Conservation (phyloP, 331 rosid genomes). For the Ulmus americana region DNA sequence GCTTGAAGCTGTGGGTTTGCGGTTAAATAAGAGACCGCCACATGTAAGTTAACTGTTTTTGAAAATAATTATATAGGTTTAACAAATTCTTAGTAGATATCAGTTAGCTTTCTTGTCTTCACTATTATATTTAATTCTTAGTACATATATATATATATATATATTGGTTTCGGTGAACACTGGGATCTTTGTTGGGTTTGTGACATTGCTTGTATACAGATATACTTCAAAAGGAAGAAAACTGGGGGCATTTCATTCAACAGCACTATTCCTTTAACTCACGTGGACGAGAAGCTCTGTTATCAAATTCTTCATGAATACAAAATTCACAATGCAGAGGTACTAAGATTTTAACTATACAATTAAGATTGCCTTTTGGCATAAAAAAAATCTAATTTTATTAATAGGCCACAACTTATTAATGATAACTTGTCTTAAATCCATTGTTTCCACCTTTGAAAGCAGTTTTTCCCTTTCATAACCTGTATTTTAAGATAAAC, state of each 20-base stretch:
- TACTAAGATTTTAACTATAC: slow-evolving; percentile 22
- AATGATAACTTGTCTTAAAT: no score
- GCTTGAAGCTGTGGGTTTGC: slow-evolving; percentile 97
- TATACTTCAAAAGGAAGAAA: slow-evolving; percentile 93
- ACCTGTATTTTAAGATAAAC: no score
- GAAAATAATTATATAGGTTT: slow-evolving; percentile 11
- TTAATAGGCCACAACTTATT: no score
- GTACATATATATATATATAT: neutral
- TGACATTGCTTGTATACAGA: slow-evolving; percentile 47
- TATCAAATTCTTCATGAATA: slow-evolving; percentile 97
- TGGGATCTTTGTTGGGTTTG: slow-evolving; percentile 18
- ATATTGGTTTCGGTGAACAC: slow-evolving; percentile 9
- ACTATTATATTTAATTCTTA: neutral
- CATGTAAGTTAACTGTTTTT: slow-evolving; percentile 46
- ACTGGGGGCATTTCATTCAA: slow-evolving; percentile 97
- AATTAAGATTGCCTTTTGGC: slow-evolving; percentile 5
- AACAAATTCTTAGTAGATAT: no score
- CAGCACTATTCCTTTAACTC: slow-evolving; percentile 84
- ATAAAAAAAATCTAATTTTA: neutral
- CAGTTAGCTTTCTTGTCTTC: neutral
- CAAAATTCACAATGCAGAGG: slow-evolving; percentile 99
- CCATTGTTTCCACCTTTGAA: no score
- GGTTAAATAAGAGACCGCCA: slow-evolving; percentile 94
- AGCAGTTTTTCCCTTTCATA: no score
- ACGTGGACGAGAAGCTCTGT: slow-evolving; percentile 95